A percentile compares a stretch with the other conserved stretches of the same genome.
These are phyloP conservation scores for Rutstroemia sp. DNA, from an alignment of 2,329 filamentous ascomycete genomes.

Conservation along the genomic window DNA sequence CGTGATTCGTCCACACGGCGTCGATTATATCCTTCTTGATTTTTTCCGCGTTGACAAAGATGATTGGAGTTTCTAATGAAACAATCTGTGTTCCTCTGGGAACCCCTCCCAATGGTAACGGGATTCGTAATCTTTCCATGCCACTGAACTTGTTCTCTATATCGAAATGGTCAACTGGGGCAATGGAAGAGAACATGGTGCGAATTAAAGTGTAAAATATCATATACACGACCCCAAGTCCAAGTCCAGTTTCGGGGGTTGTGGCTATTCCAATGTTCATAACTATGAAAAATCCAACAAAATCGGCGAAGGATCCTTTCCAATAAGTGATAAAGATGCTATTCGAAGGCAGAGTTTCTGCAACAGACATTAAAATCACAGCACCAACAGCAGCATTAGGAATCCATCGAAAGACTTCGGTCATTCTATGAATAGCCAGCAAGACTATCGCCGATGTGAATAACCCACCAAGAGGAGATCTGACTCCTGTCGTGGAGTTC, in stretches of 20 bases:
- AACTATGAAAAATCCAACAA: slow-evolving; percentile 38
- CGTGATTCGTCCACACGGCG: not conserved
- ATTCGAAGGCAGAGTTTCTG: not conserved
- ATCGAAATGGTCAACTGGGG: not conserved
- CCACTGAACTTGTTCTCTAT: not conserved
- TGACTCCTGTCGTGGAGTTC: slow-evolving; percentile 57
- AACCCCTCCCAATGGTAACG: not conserved
- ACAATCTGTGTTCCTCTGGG: not conserved
- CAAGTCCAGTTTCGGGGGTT: not conserved
- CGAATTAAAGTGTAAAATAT: not conserved
- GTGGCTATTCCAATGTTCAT: not conserved
- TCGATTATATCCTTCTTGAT: slow-evolving; percentile 2
- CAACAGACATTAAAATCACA: slow-evolving; percentile 40
- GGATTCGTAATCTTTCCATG: not conserved
- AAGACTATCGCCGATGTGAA: slow-evolving; percentile 55
- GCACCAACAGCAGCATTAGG: slow-evolving; percentile 57
- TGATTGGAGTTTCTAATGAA: not conserved
- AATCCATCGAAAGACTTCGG: slow-evolving; percentile 58
- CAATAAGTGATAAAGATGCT: not conserved
- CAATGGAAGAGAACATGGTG: not conserved
- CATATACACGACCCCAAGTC: not conserved
- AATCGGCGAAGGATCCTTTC: slow-evolving; percentile 54
- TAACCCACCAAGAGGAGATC: slow-evolving; percentile 51
- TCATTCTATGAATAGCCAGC: slow-evolving; percentile 53
- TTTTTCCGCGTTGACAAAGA: not conserved